Percentiles rank a stretch among this genome's conserved stretches.
These are phyloP conservation scores for Sarcodon aspratus DNA, from an alignment of 768 basidiomycete species.

Conservation along the genomic window DNA sequence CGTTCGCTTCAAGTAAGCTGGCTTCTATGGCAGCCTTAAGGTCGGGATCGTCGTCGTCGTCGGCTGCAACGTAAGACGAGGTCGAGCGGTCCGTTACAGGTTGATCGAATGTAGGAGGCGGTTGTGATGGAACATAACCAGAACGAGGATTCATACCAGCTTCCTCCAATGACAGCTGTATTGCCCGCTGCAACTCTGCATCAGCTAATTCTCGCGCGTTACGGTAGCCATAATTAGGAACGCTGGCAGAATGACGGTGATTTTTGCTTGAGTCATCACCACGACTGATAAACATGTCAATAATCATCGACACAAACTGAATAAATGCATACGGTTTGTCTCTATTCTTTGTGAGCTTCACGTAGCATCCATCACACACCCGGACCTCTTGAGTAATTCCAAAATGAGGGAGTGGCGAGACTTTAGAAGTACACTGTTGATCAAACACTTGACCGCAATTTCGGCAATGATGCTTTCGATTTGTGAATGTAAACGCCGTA, in stretches of 20 bases:
- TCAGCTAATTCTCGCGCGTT: conserved; percentile 59
- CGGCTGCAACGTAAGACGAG: conserved; percentile 27
- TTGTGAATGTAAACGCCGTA: conserved; percentile 85
- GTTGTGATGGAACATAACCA: conserved; percentile 61
- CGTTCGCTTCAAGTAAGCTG: conserved; percentile 74
- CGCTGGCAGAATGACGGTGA: conserved; percentile 40
- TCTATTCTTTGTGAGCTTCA: conserved; percentile 61
- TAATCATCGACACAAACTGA: conserved; percentile 10
- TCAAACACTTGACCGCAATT: conserved; percentile 98
- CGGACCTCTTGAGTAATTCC: conserved; percentile 89
- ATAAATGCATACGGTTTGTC: conserved; percentile 28
- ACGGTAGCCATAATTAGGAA: conserved; percentile 41
- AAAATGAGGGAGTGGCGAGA: conserved; percentile 80
- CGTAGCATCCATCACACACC: conserved; percentile 85
- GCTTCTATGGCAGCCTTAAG: conserved; percentile 92
- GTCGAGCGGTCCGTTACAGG: conserved; percentile 48
- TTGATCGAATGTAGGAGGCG: conserved; percentile 54
- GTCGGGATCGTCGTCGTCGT: conserved; percentile 87
- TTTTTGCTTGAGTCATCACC: conserved; percentile 26
- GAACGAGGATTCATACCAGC: conserved; percentile 40
- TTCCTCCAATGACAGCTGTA: conserved; percentile 83
- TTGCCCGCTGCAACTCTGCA: conserved; percentile 87
- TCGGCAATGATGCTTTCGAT: conserved; percentile 96
- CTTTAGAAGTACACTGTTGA: conserved; percentile 81
- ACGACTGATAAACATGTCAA: not conserved